Percentiles rank a stretch among this genome's conserved stretches.
Evolutionary conservation across 2,329 filamentous ascomycete species (phyloP).

Genomic region (Bipolaris victoriae): DNA sequence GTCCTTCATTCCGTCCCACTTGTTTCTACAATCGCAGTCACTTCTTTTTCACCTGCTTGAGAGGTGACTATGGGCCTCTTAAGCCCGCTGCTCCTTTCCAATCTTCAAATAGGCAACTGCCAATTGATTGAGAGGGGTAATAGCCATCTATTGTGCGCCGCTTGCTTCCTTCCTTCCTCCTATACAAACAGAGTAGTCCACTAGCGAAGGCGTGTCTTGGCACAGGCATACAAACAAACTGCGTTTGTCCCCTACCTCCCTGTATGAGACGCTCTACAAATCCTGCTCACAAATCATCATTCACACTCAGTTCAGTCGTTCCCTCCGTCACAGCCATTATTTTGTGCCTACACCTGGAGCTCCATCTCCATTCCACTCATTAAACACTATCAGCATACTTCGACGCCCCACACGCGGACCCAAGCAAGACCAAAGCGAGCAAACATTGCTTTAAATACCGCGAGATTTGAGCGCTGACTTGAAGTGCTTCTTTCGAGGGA

Average conservation of each 20-base stretch:
- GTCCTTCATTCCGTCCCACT: neutral
- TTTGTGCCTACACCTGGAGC: conserved; percentile 33
- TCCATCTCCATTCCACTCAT: conserved; percentile 44
- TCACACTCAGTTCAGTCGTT: conserved; percentile 11
- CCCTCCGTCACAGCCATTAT: conserved; percentile 26
- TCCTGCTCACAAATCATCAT: conserved; percentile 23
- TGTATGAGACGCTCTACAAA: conserved; percentile 16
- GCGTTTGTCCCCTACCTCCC: conserved; percentile 14
- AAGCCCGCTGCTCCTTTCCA: neutral
- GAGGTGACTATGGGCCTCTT: neutral
- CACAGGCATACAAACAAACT: conserved; percentile 30
- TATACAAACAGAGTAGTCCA: conserved; percentile 25
- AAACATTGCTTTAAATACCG: neutral
- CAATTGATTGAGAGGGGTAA: neutral
- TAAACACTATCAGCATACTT: conserved; percentile 33
- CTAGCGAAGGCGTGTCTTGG: conserved; percentile 32
- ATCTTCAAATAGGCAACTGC: neutral
- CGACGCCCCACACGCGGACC: conserved; percentile 23
- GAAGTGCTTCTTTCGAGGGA: neutral
- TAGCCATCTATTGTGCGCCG: conserved; percentile 11
- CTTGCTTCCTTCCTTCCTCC: conserved; percentile 30
- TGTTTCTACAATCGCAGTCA: neutral
- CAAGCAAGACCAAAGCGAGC: conserved; percentile 16
- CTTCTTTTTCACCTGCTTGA: neutral
- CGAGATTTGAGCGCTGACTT: neutral